Conservation (phyloP, 2,329 filamentous ascomycete species). For the Aciculosporium take region DNA sequence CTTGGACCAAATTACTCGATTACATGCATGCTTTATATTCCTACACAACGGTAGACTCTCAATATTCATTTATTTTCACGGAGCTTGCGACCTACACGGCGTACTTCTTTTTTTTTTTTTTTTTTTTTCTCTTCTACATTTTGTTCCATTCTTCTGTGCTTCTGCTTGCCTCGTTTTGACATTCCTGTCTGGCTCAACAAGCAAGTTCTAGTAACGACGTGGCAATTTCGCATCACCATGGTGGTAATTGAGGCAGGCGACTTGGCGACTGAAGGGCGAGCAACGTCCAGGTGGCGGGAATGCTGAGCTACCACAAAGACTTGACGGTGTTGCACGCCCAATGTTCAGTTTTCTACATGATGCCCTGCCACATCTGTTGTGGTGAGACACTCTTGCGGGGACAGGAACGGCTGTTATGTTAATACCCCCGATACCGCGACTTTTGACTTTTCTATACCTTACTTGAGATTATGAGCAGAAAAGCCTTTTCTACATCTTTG, state of each 20-base stretch:
- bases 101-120: background rate
- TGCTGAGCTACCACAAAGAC: too few species aligned
- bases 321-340: background rate
- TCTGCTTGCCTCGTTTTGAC: background rate
- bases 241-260: background rate
- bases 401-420: background rate
- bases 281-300: too few species aligned
- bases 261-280: background rate
- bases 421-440: background rate
- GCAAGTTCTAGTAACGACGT: background rate
- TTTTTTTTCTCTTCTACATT: background rate
- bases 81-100: slow-evolving; percentile 1
- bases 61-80: background rate
- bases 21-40: background rate
- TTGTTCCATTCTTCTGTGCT: background rate
- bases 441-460: too few species aligned
- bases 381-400: background rate
- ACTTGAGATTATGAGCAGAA: too few species aligned
- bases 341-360: background rate
- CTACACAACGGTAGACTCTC: background rate
- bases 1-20: background rate
- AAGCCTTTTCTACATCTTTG: background rate
- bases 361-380: background rate
- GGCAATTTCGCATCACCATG: background rate
- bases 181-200: background rate